Conservation (phyloP, 805 yeast genomes). For the Wilhelminamyces savonicus region DNA sequence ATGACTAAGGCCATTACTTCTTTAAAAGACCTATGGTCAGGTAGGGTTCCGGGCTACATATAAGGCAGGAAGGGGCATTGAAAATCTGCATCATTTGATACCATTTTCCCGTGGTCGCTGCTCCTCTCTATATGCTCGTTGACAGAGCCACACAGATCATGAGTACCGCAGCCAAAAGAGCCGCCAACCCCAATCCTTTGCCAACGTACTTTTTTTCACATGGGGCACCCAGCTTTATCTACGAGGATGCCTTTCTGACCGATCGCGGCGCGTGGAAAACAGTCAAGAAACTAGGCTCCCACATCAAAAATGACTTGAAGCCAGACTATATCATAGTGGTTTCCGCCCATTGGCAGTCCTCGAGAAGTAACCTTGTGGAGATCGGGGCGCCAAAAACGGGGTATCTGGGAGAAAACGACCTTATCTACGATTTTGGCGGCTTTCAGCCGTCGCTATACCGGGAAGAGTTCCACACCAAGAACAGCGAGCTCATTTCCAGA, state of each 20-base stretch:
- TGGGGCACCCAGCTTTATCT: slow-evolving; percentile 79
- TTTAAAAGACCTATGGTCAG: too few relatives aligned
- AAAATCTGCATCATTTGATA: too few relatives aligned
- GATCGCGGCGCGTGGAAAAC: slow-evolving; percentile 56
- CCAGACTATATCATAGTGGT: slow-evolving; percentile 64
- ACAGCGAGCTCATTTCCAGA: slow-evolving; percentile 37
- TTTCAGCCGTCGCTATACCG: slow-evolving; percentile 62
- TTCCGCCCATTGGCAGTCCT: slow-evolving; percentile 76
- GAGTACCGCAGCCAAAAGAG: slow-evolving; percentile 2
- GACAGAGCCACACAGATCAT: too few relatives aligned
- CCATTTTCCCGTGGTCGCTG: too few relatives aligned
- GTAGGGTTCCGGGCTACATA: too few relatives aligned
- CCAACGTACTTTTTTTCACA: slow-evolving; percentile 74
- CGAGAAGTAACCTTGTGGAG: slow-evolving; percentile 35
- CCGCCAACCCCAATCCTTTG: slow-evolving; percentile 18
- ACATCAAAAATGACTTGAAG: slow-evolving; percentile 42
- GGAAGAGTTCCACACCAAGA: slow-evolving; percentile 52
- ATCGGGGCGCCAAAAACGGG: slow-evolving; percentile 16
- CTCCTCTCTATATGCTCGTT: neutral
- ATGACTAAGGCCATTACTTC: neutral
- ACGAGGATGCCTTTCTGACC: slow-evolving; percentile 18
- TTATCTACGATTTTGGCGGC: slow-evolving; percentile 72
- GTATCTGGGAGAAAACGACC: slow-evolving; percentile 38
- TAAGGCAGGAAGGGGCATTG: too few relatives aligned
- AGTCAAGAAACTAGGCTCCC: slow-evolving; percentile 44